Base-by-base conservation (phyloP, 2,329 filamentous ascomycete species). In the Aspergillus phoenicis region DNA sequence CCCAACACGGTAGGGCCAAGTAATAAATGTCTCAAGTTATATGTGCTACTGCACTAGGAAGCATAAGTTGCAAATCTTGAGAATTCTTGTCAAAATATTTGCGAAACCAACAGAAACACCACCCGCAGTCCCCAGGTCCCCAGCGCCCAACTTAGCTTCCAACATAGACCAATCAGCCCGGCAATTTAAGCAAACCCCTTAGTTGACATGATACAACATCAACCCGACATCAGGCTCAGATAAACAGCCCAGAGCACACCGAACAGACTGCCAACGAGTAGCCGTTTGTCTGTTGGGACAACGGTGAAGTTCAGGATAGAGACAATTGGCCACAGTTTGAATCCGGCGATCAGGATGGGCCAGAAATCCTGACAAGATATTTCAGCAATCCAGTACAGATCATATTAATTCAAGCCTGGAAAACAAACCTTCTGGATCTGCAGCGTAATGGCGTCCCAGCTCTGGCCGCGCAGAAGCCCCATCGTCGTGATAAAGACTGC, bases 401-500 rank as follows among this genome's bases (percentile, higher is more conserved):
- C 8, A 11, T 13, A 7, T 8, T 24, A 11, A 5, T 4, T 20
- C n/a, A 26, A 24, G 8, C 2, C n/a, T 2, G 15, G 33, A 45
- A 45, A 43, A 64, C 69, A 57, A 70, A 77, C 76, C 58, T 69
- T 68, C 36, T 68, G 70, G 54, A 80, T 69, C 28, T 78, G 70
- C 2, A 64, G 66, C 22, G 71, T 61, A 47, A 79, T 73, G 1
- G 64, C 65, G 11, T 68, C 72, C 51, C 66, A 68, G n/a, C 70
- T 64, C 17, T 76, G 69, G 0, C 77, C 78, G 22, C 77, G 77
- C 33, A 84, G 72, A 13, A 82, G 76, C 7, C 80, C 82, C 71
- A 88, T 84, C 13, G 80, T 83, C 13, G 77, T 77, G 20, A 88
- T 77, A 69, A 87, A 88, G 57, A 84, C 75, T 33, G 82, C 72